Base-by-base conservation (phyloP, 2,329 filamentous ascomycete genomes). In the Tolypocladium pustulatum region DNA sequence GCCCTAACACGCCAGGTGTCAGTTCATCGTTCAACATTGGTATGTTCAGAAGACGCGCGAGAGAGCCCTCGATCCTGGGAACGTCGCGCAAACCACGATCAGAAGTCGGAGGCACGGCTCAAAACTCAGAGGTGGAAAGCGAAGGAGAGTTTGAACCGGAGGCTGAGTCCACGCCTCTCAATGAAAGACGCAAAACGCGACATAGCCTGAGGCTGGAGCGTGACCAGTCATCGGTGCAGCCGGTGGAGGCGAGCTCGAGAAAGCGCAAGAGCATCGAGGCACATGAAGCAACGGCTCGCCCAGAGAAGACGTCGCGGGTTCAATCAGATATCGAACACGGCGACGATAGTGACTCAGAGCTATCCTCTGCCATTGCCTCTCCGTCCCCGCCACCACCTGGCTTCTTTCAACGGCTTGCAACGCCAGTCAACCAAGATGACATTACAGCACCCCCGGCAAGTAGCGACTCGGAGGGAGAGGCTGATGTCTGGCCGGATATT, bases 131-230 rank as follows among this genome's bases (percentile, higher is more conserved):
- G 37, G 65, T 64, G 37, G 71, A 75, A 13, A 75, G 81, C 27
- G 78, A 81, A 56, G 64, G 72, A 61, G 69, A 78, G 64, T 63
- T 87, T 83, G 66, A 79, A 76, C 56, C 86, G 80, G 85, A 89
- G 59, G 85, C 84, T 34, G 85, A 88, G 72, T 87, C 85, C 20
- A 90, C 87, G 8, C 86, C 87, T 4, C 66, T 87, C 32, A 81
- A 83, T 59, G 67, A 65, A 36, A 62, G 68, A 55, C 71, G 79
- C 25, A 73, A 74, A 40, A 73, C 72, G 46, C 69, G 69, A 54
- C 69, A 71, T 20, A 63, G 65, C 54, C 57, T 60, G 32, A 63
- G 66, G 46, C 54, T 62, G 38, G 61, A 64, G 30, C 63, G 57
- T 8, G 63, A 66, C 36, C 58, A 57, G n/a, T 66, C 69, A 8